These are phyloP conservation scores for Suillus paluster DNA, from an alignment of 768 basidiomycete genomes.

Conservation along the genomic window DNA sequence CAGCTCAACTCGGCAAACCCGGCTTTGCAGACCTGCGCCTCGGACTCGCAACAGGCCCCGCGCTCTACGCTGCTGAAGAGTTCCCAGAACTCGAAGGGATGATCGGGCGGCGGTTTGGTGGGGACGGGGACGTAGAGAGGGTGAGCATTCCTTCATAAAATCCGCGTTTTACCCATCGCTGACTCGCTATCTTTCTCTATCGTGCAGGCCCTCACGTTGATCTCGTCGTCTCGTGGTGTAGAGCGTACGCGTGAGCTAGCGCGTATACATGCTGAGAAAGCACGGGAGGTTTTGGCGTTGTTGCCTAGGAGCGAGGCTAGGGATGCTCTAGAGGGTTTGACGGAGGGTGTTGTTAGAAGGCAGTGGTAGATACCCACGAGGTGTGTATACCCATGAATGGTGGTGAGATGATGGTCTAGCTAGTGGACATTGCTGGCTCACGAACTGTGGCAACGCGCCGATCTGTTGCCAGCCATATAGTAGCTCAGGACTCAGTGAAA, in stretches of 20 bases:
- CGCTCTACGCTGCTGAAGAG: constrained; percentile 86
- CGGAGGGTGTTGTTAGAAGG: constrained; percentile 68
- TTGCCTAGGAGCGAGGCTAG: constrained; percentile 86
- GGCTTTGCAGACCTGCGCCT: constrained; percentile 77
- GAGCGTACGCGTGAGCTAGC: constrained; percentile 83
- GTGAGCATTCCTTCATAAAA: constrained; percentile 45
- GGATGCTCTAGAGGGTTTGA: constrained; percentile 72
- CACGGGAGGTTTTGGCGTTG: constrained; percentile 64
- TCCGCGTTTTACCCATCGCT: neutral
- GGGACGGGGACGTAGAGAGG: constrained; percentile 78
- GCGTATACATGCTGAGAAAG: constrained; percentile 72
- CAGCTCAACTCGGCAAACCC: constrained; percentile 83
- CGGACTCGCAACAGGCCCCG: constrained; percentile 85
- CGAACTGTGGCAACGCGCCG: no score
- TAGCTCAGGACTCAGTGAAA: no score
- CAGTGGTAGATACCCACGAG: constrained; percentile 42
- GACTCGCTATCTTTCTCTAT: neutral
- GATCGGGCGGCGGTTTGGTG: constrained; percentile 77
- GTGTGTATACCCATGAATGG: no score
- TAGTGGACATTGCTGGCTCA: no score
- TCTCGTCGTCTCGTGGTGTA: constrained; percentile 73
- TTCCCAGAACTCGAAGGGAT: constrained; percentile 75
- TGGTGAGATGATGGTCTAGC: no score
- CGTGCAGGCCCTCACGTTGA: constrained; percentile 63
- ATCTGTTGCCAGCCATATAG: no score